Conservation (phyloP, 805 yeast genomes). For the Debaryomyces maramus region DNA sequence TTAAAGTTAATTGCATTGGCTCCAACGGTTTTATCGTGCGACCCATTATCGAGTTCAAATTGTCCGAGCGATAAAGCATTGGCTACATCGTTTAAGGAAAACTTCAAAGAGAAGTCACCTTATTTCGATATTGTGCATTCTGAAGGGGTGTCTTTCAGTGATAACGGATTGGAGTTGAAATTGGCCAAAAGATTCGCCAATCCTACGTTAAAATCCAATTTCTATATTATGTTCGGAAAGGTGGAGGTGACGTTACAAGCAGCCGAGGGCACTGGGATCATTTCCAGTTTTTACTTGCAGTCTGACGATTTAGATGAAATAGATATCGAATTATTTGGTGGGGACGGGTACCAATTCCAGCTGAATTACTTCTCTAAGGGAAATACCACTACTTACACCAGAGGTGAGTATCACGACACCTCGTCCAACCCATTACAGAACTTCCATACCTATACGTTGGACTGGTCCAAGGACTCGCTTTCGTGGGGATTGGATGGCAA, state of each 20-base stretch:
- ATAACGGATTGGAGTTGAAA: constrained; percentile 63
- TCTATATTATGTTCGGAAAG: constrained; percentile 87
- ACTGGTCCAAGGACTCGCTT: constrained; percentile 70
- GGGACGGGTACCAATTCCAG: constrained; percentile 72
- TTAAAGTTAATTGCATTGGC: neutral
- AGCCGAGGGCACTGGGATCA: constrained; percentile 75
- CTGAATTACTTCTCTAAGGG: constrained; percentile 84
- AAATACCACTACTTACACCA: constrained; percentile 68
- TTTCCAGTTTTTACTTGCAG: constrained; percentile 79
- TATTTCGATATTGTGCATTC: constrained; percentile 19
- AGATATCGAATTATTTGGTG: constrained; percentile 86
- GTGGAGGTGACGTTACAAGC: constrained; percentile 71
- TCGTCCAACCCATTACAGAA: constrained; percentile 51
- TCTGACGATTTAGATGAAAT: constrained; percentile 86
- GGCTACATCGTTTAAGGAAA: constrained; percentile 28
- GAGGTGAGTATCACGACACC: constrained; percentile 72
- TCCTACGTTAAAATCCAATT: constrained; percentile 74
- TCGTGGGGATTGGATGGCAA: constrained; percentile 75
- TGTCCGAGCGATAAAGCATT: constrained; percentile 33
- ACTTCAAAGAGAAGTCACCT: constrained; percentile 21
- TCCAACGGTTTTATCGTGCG: constrained; percentile 17
- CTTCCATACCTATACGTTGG: constrained; percentile 78
- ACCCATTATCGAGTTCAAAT: constrained; percentile 24
- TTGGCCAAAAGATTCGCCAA: constrained; percentile 66
- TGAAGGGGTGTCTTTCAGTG: constrained; percentile 33